Base-by-base conservation (phyloP, 345 rosid genomes). In the Acer negundo region DNA sequence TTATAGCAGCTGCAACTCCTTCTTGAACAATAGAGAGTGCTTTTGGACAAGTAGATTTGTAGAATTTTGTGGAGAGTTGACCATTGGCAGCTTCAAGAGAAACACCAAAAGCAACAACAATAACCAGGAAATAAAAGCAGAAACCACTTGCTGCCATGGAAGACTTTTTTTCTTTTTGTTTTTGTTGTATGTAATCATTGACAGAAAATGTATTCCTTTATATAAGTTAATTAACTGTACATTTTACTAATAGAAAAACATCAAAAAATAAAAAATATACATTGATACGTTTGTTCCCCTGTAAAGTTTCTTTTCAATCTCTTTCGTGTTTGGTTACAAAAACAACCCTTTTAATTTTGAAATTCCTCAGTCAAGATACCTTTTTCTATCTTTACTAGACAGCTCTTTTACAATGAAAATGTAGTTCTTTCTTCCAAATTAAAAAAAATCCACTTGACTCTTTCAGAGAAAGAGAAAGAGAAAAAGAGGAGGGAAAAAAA, bases 41-140 rank as follows among this genome's bases (percentile, higher is more conserved):
- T 22, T 70, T 12, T 0, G 89, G 90, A 81, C 87, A 87, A 6
- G 79, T 63, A 2, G 62, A 67, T 3, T 71, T 42, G 70, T 81
- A 87, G 72, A 75, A 83, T 42, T 71, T 13, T 11, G 78, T 28
- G 2, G 82, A 84, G 9, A 89, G 89, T 62, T 76, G 22, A 20
- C 63, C 73, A 10, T 73, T 40, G 3, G 83, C 4, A 35, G 38
- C 77, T 20, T 15, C 68, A 51, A 42, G 65, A 3, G 74, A 40
- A 23, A 35, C 69, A 28, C 13, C 77, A 38, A 22, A 28, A 7
- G 38, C 64, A 62, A 47, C 2, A 16, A 75, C 19, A 0, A 62
- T 0, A 22, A 76, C 69, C 47, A 67, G 42, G 49, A 76, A 13
- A 35, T 35, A 35, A 10, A 79, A 58, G 68, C 31, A 6, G n/a